Conservation (phyloP, 805 yeast species). For the Candida coquimbonensis region DNA sequence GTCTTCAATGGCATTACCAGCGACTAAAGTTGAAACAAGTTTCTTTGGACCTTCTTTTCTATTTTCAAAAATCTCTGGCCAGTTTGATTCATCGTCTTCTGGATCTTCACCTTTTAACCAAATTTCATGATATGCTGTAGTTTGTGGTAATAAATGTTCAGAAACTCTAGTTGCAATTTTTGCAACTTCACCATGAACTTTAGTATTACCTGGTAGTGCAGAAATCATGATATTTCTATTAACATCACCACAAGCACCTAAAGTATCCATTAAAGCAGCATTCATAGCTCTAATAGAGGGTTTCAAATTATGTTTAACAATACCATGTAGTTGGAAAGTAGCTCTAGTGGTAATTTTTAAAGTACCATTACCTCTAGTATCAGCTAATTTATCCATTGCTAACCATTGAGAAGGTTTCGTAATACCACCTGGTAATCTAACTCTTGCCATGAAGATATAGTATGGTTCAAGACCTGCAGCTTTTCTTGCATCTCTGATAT, state of each 20-base stretch:
- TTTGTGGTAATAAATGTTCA: constrained; percentile 78
- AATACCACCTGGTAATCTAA: constrained; percentile 88
- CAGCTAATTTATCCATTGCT: constrained; percentile 73
- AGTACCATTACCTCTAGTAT: constrained; percentile 84
- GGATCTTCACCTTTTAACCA: constrained; percentile 88
- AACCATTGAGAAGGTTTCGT: constrained; percentile 89
- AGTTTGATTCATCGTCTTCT: constrained; percentile 55
- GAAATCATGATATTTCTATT: constrained; percentile 91
- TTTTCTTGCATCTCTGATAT: constrained; percentile 87
- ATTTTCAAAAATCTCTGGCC: constrained; percentile 54
- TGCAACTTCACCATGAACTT: constrained; percentile 70
- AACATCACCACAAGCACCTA: constrained; percentile 98
- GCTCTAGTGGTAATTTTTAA: constrained; percentile 94
- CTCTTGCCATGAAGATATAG: constrained; percentile 94
- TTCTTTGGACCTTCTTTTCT: constrained; percentile 73
- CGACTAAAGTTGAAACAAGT: constrained; percentile 68
- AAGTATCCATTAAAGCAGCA: constrained; percentile 81
- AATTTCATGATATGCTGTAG: constrained; percentile 94
- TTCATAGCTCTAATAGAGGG: constrained; percentile 92
- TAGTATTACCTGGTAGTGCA: constrained; percentile 82
- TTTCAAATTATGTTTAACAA: constrained; percentile 82
- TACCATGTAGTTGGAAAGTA: constrained; percentile 93
- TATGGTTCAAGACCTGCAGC: constrained; percentile 92
- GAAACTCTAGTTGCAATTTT: constrained; percentile 59
- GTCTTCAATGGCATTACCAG: constrained; percentile 78